Base-by-base conservation (phyloP, 208 protist species). In the Trypanosoma congolense region DNA sequence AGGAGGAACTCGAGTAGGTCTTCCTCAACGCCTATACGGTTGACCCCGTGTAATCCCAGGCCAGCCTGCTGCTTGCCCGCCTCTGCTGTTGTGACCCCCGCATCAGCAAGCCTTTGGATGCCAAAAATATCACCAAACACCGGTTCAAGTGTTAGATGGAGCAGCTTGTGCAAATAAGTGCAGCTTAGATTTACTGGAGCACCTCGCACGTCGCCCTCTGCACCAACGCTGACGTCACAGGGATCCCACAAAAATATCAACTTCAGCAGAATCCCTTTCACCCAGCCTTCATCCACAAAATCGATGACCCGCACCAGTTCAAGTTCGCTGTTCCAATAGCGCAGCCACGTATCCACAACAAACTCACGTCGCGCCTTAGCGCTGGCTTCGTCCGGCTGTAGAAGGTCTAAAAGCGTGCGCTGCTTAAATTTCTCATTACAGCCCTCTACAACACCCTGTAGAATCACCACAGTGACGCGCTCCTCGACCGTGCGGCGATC, bases 241-340 rank as follows among this genome's bases (percentile, higher is more conserved):
- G 36, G 1, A 0, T 61, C 45, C 56, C 56, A 61, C 2, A 61
- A 30, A 35, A 35, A 61, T 21, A 44, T 21, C 1, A 46, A 33
- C 19, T 53, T 50, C 12, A 53, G 14, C 12, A 61, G 42, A 25
- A 61, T 50, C 18, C n/a, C 44, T 24, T 61, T 61, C n/a, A 52
- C 45, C 25, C 28, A 41, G n/a, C 21, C 44, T 21, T 61, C 31
- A n/a, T 53, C 45, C 30, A 52, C 44, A 44, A 1, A 21, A 14
- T 42, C 44, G 12, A 61, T 25, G 14, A 44, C 45, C 22, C 4
- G 19, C 21, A 61, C 26, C 12, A 52, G 18, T 24, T 22, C 2
- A 6, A 61, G n/a, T 28, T 61, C 44, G 42, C 33, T 29, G 5
- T 53, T 9, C 45, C 56, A 52, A 41, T 53, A 61, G 2, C 52